Base-by-base conservation (phyloP, 2,329 filamentous ascomycete species). In the Cadophora gregata region DNA sequence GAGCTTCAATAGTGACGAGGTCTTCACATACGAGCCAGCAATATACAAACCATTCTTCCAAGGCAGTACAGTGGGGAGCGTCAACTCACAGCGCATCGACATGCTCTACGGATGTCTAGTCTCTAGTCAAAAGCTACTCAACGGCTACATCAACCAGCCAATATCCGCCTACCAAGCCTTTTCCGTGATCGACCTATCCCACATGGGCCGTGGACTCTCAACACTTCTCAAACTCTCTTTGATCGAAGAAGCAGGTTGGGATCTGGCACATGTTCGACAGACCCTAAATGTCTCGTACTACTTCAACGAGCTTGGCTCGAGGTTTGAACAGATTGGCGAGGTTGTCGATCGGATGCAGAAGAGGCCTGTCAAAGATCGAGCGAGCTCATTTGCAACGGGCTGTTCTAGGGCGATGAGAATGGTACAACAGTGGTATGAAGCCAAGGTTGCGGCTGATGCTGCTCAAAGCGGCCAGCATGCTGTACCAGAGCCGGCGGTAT, bases 181-280 rank as follows among this genome's bases (percentile, higher is more conserved):
- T 24, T 65, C 65, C 12, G 38, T 67, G 2, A 47, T 69, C 6
- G 64, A 70, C 5, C 64, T 70, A 21, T 63, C 78, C 0, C 78
- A 80, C 62, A 75, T 81, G 62, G 74, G 80, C 25, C 74, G 75
- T 8, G 77, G 70, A 19, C 63, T 80, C 27, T 77, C 75, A 1
- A 72, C 79, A 1, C 69, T 81, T 31, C 78, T 80, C 60, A 77
- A 79, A 33, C 72, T 82, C 5, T 78, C 77, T 0, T 76, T 77
- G 2, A 70, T 80, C 3, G 69, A 75, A 31, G 77, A 80, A 59
- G 76, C 77, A 9, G 77, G 75, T 1, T 81, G 80, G 79, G 79
- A 81, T 65, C 73, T 74, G 10, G 70, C 75, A 10, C 73, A 77
- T 10, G 78, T 81, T 51, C 77, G 77, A 36, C 75, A 77, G 56